A percentile compares a stretch with the other conserved stretches of the same genome.
These are phyloP conservation scores for Globisporangium spinosum DNA, from an alignment of 352 stramenopile genomes.

Conservation along the genomic window DNA sequence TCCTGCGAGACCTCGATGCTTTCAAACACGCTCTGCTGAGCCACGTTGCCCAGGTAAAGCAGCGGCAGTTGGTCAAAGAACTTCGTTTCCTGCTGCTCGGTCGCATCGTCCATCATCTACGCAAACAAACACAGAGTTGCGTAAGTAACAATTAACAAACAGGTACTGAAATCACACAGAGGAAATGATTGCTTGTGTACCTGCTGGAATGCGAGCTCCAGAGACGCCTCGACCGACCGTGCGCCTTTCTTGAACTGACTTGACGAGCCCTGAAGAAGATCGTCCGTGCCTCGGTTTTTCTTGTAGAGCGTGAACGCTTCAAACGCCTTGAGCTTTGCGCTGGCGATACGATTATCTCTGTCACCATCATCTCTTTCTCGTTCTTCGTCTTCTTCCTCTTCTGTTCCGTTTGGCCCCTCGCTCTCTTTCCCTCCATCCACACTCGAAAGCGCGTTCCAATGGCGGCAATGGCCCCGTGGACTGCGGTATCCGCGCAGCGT, in stretches of 20 bases:
- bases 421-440: constrained; percentile 23
- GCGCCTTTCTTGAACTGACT: constrained; percentile 31
- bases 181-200: constrained; percentile 2
- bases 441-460: constrained; percentile 54
- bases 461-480: constrained; percentile 41
- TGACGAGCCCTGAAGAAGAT: constrained; percentile 21
- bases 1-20: constrained; percentile 31
- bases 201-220: constrained; percentile 52
- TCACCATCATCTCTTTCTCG: constrained; percentile 10
- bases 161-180: neutral
- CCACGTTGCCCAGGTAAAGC: constrained; percentile 47
- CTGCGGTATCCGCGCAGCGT: constrained; percentile 38
- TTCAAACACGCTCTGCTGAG: constrained; percentile 39
- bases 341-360: constrained; percentile 26
- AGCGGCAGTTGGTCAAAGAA: constrained; percentile 59
- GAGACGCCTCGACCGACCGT: constrained; percentile 28
- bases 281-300: constrained; percentile 34
- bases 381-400: neutral
- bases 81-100: constrained; percentile 40
- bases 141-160: neutral
- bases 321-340: constrained; percentile 48
- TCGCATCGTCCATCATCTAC: constrained; percentile 29
- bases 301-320: constrained; percentile 47
- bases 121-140: neutral
- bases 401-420: neutral